These are phyloP conservation scores for Pyropia yezoensis DNA, from an alignment of 23 red algal species.

Conservation along the genomic window DNA sequence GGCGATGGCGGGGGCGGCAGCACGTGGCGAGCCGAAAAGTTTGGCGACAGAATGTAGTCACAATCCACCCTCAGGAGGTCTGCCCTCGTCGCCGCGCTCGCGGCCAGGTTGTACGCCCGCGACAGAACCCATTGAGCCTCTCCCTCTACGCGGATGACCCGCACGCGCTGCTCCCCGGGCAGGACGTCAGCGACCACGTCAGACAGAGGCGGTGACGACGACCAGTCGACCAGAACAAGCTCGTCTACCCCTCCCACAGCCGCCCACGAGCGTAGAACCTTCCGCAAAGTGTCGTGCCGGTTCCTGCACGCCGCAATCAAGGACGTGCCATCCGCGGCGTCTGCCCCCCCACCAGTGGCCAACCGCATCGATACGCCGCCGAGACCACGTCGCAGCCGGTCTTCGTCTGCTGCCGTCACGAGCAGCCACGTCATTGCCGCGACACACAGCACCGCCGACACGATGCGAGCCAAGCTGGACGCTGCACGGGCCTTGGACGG, in stretches of 20 bases:
- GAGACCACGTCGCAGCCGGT: too few relatives aligned
- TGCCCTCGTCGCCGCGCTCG: constrained; percentile 13
- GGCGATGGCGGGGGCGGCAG: not conserved
- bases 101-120: constrained; percentile 71
- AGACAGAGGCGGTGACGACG: constrained; percentile 26
- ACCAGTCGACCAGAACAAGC: constrained; percentile 78
- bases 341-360: too few relatives aligned
- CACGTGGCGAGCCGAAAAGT: not conserved
- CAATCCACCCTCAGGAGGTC: constrained; percentile 62
- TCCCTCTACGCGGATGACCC: constrained; percentile 53
- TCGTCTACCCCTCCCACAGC: constrained; percentile 14
- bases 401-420: too few relatives aligned
- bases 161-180: constrained; percentile 7
- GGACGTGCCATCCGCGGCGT: not conserved
- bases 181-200: constrained; percentile 9
- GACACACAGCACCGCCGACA: too few relatives aligned
- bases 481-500: too few relatives aligned
- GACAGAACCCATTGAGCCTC: constrained; percentile 65
- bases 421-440: too few relatives aligned
- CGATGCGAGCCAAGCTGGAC: too few relatives aligned
- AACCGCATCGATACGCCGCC: too few relatives aligned
- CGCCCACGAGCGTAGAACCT: constrained; percentile 45
- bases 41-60: constrained; percentile 28
- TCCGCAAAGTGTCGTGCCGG: constrained; percentile 13
- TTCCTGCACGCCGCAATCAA: constrained; percentile 71